Evolutionary conservation across 139 green algal species (phyloP).

Genomic region (Auxenochlorella protothecoides): DNA sequence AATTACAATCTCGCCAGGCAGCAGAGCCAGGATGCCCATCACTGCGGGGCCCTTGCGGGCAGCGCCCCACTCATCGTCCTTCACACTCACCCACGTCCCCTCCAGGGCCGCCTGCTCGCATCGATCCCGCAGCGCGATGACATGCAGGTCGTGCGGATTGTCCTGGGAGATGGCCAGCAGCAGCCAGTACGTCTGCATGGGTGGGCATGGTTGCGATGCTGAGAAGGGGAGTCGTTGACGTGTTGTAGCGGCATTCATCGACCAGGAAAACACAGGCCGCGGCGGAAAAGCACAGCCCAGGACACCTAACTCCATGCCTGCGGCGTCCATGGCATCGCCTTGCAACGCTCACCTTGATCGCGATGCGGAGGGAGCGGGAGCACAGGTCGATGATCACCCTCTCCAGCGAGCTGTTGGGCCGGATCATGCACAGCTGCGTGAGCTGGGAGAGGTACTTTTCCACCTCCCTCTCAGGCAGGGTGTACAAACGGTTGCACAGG

Average conservation of each 20-base stretch:
- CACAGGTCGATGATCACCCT: conserved; percentile 70
- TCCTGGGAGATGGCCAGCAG: conserved; percentile 82
- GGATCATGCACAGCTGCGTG: conserved; percentile 55
- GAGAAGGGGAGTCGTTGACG: neutral
- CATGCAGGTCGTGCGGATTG: conserved; percentile 46
- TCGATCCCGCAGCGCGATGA: conserved; percentile 33
- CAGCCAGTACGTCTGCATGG: conserved; percentile 76
- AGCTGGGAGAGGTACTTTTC: conserved; percentile 84
- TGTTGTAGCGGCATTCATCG: too few relatives aligned
- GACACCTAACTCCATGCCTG: neutral
- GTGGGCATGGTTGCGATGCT: neutral
- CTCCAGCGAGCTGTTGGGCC: conserved; percentile 54
- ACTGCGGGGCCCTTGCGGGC: too few relatives aligned
- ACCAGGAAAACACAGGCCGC: too few relatives aligned
- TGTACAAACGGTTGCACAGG: conserved; percentile 77
- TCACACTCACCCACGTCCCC: conserved; percentile 52
- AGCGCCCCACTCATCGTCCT: too few relatives aligned
- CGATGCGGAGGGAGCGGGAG: conserved; percentile 62
- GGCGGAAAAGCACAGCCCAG: neutral
- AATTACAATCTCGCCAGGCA: too few relatives aligned
- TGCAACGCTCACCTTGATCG: conserved; percentile 61
- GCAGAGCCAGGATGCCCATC: too few relatives aligned
- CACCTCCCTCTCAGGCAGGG: conserved; percentile 58
- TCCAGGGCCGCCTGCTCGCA: conserved; percentile 67
- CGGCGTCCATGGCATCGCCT: neutral